These are phyloP conservation scores for Metarhizium sp. DNA, from an alignment of 2,329 filamentous ascomycete genomes.

Conservation along the genomic window DNA sequence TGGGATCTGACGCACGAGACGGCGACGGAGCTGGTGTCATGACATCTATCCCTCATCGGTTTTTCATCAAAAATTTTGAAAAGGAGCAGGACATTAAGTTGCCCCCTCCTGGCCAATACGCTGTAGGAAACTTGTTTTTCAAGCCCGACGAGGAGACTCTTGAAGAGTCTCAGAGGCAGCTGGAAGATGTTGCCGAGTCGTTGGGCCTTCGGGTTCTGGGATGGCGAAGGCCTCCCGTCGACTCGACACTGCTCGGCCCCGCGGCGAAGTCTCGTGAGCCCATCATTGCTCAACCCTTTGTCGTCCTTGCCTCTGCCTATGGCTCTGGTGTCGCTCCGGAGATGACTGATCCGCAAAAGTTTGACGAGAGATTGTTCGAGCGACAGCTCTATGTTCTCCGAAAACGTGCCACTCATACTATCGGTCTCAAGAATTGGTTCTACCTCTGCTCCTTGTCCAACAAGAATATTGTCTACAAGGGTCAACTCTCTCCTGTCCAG, in stretches of 20 bases:
- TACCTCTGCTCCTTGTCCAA: slow-evolving; percentile 94
- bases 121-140: slow-evolving; percentile 96
- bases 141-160: slow-evolving; percentile 89
- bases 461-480: slow-evolving; percentile 99
- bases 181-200: slow-evolving; percentile 86
- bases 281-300: slow-evolving; percentile 89
- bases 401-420: slow-evolving; percentile 90
- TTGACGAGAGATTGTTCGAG: slow-evolving; percentile 82
- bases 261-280: slow-evolving; percentile 91
- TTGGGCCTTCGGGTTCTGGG: slow-evolving; percentile 85
- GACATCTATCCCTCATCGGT: slow-evolving; percentile 97
- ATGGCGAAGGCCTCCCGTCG: slow-evolving; percentile 91
- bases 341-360: slow-evolving; percentile 66
- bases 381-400: slow-evolving; percentile 87
- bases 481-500: slow-evolving; percentile 85
- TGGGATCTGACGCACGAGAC: slow-evolving; percentile 94
- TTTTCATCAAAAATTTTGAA: slow-evolving; percentile 98
- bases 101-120: slow-evolving; percentile 85
- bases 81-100: slow-evolving; percentile 81
- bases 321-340: slow-evolving; percentile 72
- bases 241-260: slow-evolving; percentile 86
- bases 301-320: slow-evolving; percentile 79
- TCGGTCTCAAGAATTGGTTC: slow-evolving; percentile 97
- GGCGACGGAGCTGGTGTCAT: slow-evolving; percentile 98
- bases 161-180: slow-evolving; percentile 81